These are phyloP conservation scores for Torulaspora maleeae DNA, from an alignment of 805 yeast species.

Conservation along the genomic window DNA sequence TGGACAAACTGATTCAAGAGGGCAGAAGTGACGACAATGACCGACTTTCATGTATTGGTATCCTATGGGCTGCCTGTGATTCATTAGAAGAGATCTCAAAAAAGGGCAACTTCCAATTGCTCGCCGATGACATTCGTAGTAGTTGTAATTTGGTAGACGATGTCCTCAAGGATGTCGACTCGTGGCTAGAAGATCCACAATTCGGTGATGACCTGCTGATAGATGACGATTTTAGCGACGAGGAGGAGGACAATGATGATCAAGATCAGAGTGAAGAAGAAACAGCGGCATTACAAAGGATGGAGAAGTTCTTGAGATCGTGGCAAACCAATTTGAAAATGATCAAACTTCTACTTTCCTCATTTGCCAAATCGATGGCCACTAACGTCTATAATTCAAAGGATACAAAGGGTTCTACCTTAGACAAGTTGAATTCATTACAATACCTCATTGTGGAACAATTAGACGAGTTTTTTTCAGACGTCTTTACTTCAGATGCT, in stretches of 20 bases:
- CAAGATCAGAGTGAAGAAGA: constrained; percentile 34
- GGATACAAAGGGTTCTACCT: constrained; percentile 36
- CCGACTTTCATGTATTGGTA: constrained; percentile 58
- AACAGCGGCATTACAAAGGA: constrained; percentile 27
- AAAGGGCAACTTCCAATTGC: constrained; percentile 50
- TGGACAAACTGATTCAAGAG: constrained; percentile 16
- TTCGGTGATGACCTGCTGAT: constrained; percentile 41
- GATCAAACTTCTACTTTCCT: constrained; percentile 52
- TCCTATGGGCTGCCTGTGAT: constrained; percentile 68
- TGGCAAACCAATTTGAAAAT: constrained; percentile 48
- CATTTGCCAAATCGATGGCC: constrained; percentile 57
- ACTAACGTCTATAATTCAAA: constrained; percentile 27
- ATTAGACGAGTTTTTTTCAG: constrained; percentile 57
- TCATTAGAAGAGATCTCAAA: constrained; percentile 39
- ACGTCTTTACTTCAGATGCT: constrained; percentile 42
- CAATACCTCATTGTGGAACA: constrained; percentile 42
- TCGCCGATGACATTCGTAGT: constrained; percentile 41
- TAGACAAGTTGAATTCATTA: constrained; percentile 45
- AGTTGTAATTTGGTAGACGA: constrained; percentile 48
- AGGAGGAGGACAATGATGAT: constrained; percentile 27
- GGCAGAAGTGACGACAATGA: constrained; percentile 26
- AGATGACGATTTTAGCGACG: constrained; percentile 33
- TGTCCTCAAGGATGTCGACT: constrained; percentile 61
- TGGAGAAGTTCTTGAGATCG: constrained; percentile 40
- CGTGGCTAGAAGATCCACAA: constrained; percentile 63